Evolutionary conservation across 176 grass and related monocot species (phyloP).

Genomic region (Poa pratensis): DNA sequence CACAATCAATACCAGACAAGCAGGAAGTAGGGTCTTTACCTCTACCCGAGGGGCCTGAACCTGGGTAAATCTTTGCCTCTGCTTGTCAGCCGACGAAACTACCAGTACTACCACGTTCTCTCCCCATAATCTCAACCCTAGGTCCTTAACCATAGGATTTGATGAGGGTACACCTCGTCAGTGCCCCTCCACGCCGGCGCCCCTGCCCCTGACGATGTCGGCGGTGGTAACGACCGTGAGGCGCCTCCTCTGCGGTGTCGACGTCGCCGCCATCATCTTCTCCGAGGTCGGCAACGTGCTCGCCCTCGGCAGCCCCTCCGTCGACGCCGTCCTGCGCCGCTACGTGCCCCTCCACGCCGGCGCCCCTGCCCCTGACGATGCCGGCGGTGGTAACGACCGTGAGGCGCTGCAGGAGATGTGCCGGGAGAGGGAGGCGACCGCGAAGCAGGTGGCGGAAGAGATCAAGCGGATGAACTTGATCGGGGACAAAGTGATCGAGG

Average conservation of each 20-base stretch:
- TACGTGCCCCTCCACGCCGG: not conserved
- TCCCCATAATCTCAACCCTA: too few species aligned
- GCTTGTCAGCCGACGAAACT: too few species aligned
- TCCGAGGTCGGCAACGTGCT: constrained; percentile 13
- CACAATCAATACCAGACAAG: too few species aligned
- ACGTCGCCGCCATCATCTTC: not conserved
- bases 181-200: not conserved
- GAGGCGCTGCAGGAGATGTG: not conserved
- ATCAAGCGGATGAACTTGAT: not conserved
- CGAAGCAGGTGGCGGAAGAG: not conserved
- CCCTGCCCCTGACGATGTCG: not conserved
- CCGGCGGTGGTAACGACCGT: not conserved
- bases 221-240: not conserved
- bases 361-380: not conserved
- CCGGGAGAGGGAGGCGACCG: not conserved
- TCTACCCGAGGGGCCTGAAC: too few species aligned
- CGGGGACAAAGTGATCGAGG: not conserved
- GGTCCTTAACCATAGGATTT: too few species aligned
- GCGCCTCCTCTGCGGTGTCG: not conserved
- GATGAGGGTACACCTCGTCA: too few species aligned
- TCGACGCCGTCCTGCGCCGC: not conserved
- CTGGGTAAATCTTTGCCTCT: too few species aligned
- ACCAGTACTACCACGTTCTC: too few species aligned
- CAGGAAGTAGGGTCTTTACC: too few species aligned
- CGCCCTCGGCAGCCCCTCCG: constrained; percentile 15